Evolutionary conservation across 2,329 filamentous ascomycete genomes (phyloP).

Genomic region (Colletotrichum musae): DNA sequence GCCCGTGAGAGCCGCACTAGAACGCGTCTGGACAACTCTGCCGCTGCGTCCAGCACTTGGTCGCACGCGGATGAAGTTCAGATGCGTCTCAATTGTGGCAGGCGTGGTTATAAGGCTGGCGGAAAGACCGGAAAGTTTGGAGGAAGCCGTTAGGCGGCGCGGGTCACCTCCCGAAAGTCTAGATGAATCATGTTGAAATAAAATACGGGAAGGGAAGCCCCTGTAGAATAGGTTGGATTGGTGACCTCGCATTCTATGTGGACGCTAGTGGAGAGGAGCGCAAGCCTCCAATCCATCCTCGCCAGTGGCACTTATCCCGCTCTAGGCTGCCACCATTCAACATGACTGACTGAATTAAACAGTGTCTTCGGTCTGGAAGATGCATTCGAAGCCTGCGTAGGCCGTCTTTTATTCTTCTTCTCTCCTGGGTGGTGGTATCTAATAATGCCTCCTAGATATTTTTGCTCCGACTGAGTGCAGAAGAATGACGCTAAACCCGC

Average conservation of each 20-base stretch:
- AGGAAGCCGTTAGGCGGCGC: neutral
- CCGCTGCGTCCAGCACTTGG: too few species aligned
- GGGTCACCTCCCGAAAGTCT: conserved; percentile 4
- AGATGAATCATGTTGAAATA: conserved; percentile 15
- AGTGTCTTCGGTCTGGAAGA: neutral
- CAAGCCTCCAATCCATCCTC: neutral
- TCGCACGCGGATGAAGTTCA: neutral
- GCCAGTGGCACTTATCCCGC: too few species aligned
- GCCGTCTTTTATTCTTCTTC: neutral
- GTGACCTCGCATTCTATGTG: too few species aligned
- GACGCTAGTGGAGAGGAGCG: too few species aligned
- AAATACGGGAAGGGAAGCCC: neutral
- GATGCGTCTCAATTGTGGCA: too few species aligned
- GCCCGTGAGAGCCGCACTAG: too few species aligned
- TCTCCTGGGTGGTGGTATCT: neutral
- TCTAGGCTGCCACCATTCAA: too few species aligned
- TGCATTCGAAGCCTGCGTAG: too few species aligned
- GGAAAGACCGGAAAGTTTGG: neutral
- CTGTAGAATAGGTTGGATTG: too few species aligned
- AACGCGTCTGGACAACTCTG: too few species aligned
- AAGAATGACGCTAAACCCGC: neutral
- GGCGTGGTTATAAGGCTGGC: neutral
- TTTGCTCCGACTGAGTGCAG: too few species aligned
- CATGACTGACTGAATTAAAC: too few species aligned
- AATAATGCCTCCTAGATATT: neutral